phyloP scores from a whole-genome alignment of 1,284 basidiomycete genomes.

The Trichosporon ovoides region DNA sequence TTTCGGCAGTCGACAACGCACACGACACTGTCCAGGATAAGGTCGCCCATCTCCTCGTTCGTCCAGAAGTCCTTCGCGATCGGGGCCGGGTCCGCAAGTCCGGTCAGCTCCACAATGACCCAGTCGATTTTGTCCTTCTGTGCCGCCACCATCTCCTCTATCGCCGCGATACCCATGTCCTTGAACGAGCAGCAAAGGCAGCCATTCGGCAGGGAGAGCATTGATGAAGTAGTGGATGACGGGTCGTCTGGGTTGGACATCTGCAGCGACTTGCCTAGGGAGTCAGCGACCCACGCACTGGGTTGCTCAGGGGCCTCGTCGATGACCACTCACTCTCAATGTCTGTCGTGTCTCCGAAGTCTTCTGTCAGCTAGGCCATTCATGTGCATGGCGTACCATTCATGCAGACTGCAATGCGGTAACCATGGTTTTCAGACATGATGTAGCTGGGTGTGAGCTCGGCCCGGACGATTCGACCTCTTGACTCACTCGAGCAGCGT shows the following conservation, averaged over 20 bases:
- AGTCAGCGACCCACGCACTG: not conserved
- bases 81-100: slow-evolving; percentile 69
- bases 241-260: slow-evolving; percentile 56
- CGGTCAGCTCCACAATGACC: slow-evolving; percentile 87
- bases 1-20: slow-evolving; percentile 86
- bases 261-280: slow-evolving; percentile 37
- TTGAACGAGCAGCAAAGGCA: slow-evolving; percentile 93
- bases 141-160: slow-evolving; percentile 63
- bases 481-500: slow-evolving; percentile 59
- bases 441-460: slow-evolving; percentile 59
- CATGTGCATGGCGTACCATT: slow-evolving; percentile 56
- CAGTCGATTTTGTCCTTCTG: slow-evolving; percentile 77
- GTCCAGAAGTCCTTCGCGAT: slow-evolving; percentile 87
- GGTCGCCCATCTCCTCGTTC: slow-evolving; percentile 77
- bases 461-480: not conserved
- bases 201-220: slow-evolving; percentile 84
- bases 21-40: slow-evolving; percentile 79
- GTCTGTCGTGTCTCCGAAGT: slow-evolving; percentile 51
- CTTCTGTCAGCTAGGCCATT: slow-evolving; percentile 20
- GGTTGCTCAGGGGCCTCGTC: not conserved
- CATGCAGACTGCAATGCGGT: slow-evolving; percentile 94
- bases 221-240: slow-evolving; percentile 40
- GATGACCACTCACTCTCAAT: slow-evolving; percentile 45
- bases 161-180: slow-evolving; percentile 80
- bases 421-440: slow-evolving; percentile 82